Base-by-base conservation (phyloP, 495 filamentous ascomycete genomes). In the Xylona heveae region DNA sequence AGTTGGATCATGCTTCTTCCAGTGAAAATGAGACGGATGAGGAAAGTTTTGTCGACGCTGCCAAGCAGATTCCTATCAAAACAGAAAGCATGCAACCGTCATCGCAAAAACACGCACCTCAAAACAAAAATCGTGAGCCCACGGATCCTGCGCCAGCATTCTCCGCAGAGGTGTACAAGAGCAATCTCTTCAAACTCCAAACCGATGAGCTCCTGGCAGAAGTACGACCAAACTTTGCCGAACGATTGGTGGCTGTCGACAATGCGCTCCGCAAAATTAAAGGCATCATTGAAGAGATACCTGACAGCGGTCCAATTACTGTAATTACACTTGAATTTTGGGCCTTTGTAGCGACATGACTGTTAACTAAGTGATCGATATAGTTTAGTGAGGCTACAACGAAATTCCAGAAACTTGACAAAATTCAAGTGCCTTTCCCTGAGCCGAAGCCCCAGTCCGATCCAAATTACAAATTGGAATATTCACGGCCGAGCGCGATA, bases 151-250 rank as follows among this genome's bases (percentile, higher is more conserved):
- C 3, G 6, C 28, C 15, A 31, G 4, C n/a, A 14, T n/a, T n/a
- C n/a, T 12, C 31, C 19, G 23, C 7, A 9, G 36, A 33, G 20
- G 53, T 61, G 24, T 75, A 66, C 52, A 71, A 71, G 40, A 75
- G 68, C 22, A 78, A 65, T 44, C 58, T 81, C 40, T 91, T 95
- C 54, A 76, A 85, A 41, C 56, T 97, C 19, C 78, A 94, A 53
- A 65, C 82, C 15, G 77, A 92, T 36, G 83, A 93, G 42, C 52
- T 97, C 26, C 46, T 94, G 38, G 53, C 59, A 14, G 70, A 77
- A 35, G 59, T 78, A 24, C 62, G 62, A 45, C 61, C 74, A 17
- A 65, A 75, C 38, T 77, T 84, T 48, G 63, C 65, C 13, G 72
- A 67, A 31, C 61, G 66, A 17, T 57, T 82, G 35, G 52, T 48